These are phyloP conservation scores for Podosphaera fusca DNA, from an alignment of 2,329 filamentous ascomycete genomes.

Conservation along the genomic window DNA sequence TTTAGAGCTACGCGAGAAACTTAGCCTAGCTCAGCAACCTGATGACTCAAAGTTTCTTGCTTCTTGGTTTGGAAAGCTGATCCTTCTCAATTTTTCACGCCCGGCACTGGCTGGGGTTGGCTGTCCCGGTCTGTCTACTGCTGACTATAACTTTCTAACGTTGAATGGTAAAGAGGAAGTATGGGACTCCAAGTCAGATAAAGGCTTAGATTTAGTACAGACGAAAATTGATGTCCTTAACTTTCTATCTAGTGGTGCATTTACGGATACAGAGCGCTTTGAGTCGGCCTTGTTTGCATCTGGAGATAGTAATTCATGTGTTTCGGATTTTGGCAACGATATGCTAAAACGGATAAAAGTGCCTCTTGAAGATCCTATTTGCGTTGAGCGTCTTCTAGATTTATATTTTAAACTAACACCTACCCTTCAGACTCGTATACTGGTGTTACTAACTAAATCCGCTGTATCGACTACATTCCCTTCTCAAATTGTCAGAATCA, in stretches of 20 bases:
- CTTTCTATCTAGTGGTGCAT: conserved; percentile 66
- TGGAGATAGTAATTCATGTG: conserved; percentile 56
- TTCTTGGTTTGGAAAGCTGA: conserved; percentile 50
- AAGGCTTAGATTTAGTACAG: conserved; percentile 43
- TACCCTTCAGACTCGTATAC: conserved; percentile 53
- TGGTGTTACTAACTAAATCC: conserved; percentile 57
- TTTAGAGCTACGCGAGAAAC: conserved; percentile 34
- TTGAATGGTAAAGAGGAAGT: conserved; percentile 42
- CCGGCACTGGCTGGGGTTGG: conserved; percentile 12
- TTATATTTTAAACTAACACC: conserved; percentile 54
- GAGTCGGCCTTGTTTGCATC: conserved; percentile 65
- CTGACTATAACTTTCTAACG: conserved; percentile 47
- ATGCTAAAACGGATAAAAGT: conserved; percentile 60
- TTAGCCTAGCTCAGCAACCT: conserved; percentile 37
- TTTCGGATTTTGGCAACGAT: conserved; percentile 71
- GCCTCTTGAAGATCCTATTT: conserved; percentile 42
- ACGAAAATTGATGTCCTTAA: conserved; percentile 45
- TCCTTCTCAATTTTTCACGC: conserved; percentile 37
- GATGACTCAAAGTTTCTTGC: conserved; percentile 55
- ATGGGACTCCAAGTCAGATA: conserved; percentile 35
- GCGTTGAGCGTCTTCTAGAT: conserved; percentile 44
- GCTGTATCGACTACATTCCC: conserved; percentile 47
- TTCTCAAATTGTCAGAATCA: conserved; percentile 41
- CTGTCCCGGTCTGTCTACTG: conserved; percentile 33
- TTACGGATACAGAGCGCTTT: conserved; percentile 63